Conservation (phyloP, 106 monocot genomes). For the Gastrodia elata region DNA sequence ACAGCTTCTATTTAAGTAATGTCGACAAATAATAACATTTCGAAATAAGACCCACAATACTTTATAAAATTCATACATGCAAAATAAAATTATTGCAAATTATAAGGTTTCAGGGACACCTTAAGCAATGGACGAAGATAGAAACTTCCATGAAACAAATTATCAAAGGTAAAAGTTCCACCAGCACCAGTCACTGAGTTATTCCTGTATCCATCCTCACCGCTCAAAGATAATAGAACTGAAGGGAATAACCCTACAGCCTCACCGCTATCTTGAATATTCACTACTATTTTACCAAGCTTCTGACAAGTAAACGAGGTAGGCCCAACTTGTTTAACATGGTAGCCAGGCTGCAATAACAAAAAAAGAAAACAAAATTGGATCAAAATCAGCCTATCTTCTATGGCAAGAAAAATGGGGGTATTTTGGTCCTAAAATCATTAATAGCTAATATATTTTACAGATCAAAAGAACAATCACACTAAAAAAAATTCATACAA, state of each 20-base stretch:
- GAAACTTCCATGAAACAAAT: conserved; percentile 93
- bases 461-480: not conserved
- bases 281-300: conserved; percentile 72
- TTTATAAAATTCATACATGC: not conserved
- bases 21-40: not conserved
- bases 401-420: not conserved
- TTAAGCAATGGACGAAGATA: conserved; percentile 95
- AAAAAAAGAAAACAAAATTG: conserved; percentile 7
- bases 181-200: conserved; percentile 73
- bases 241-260: conserved; percentile 51
- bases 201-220: conserved; percentile 96
- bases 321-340: conserved; percentile 57
- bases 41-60: not conserved
- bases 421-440: not conserved
- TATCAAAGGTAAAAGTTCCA: conserved; percentile 64
- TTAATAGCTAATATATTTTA: not conserved
- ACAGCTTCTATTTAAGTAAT: not conserved
- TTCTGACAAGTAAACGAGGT: conserved; percentile 77
- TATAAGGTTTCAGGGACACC: conserved; percentile 24
- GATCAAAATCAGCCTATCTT: conserved; percentile 3
- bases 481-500: not conserved
- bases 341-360: conserved; percentile 67
- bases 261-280: conserved; percentile 41
- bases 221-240: conserved; percentile 89
- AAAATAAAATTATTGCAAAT: not conserved